Evolutionary conservation across 1,284 basidiomycete genomes (phyloP).

Genomic region (Mixia osmundae): DNA sequence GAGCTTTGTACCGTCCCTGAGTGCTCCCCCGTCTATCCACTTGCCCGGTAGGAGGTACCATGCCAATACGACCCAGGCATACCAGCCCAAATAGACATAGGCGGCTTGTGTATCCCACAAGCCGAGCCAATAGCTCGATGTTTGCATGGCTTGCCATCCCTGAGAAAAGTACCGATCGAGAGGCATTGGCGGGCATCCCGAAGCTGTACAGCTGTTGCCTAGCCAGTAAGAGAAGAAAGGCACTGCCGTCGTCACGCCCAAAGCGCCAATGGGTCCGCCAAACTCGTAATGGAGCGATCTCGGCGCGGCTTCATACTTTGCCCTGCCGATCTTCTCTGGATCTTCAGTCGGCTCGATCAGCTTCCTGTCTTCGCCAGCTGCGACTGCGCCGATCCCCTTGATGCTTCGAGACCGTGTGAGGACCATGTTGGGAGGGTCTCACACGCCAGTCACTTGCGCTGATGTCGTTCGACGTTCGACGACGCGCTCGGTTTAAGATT

Average conservation of each 20-base stretch:
- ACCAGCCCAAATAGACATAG: conserved; percentile 66
- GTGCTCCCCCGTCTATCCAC: conserved; percentile 47
- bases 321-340: no score
- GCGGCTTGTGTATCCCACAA: conserved; percentile 62
- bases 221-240: conserved; percentile 24
- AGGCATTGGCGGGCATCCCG: conserved; percentile 14
- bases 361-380: no score
- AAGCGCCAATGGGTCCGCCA: conserved; percentile 22
- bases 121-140: conserved; percentile 36
- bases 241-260: conserved; percentile 21
- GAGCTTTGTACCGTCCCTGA: conserved; percentile 49
- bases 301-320: conserved; percentile 11
- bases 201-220: conserved; percentile 12
- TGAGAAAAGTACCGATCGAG: conserved; percentile 8
- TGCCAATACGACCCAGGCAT: conserved; percentile 54
- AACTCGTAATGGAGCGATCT: conserved; percentile 14
- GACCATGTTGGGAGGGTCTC: no score
- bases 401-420: no score
- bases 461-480: no score
- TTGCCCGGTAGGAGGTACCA: conserved; percentile 76
- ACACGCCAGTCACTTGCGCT: no score
- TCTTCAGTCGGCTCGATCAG: no score
- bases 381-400: no score
- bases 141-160: conserved; percentile 22
- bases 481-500: no score